Percentiles rank a stretch among this genome's conserved stretches.
Conservation (phyloP, 2,329 filamentous ascomycete genomes). For the Phialophora macrospora region DNA sequence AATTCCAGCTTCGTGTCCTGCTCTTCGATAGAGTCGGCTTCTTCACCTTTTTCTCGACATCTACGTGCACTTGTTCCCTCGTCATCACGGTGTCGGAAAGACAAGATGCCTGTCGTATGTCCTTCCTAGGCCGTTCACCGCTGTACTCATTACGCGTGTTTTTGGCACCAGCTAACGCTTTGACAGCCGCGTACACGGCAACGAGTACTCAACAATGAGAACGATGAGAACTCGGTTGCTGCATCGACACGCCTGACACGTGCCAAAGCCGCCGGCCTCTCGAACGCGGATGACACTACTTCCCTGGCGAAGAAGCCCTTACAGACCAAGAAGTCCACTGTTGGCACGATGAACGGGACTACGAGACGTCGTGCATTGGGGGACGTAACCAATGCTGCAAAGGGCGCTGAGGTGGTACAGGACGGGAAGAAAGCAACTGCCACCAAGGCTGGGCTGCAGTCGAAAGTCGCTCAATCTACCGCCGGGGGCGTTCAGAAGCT, state of each 20-base stretch:
- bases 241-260: constrained; percentile 83
- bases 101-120: constrained; percentile 40
- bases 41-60: constrained; percentile 15
- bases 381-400: constrained; percentile 94
- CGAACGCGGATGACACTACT: constrained; percentile 58
- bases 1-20: constrained; percentile 12
- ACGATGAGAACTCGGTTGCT: constrained; percentile 78
- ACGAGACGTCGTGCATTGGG: constrained; percentile 80
- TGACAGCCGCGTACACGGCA: constrained; percentile 71
- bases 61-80: constrained; percentile 8
- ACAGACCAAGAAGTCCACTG: constrained; percentile 70
- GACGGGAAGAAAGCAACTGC: constrained; percentile 75
- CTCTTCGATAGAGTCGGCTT: constrained; percentile 19
- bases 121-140: not conserved
- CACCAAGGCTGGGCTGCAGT: constrained; percentile 70
- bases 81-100: constrained; percentile 28
- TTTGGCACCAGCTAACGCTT: constrained; percentile 49
- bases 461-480: constrained; percentile 74
- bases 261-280: constrained; percentile 80
- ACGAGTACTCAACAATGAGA: constrained; percentile 84
- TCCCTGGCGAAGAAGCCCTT: constrained; percentile 67
- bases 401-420: constrained; percentile 63
- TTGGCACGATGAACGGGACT: constrained; percentile 55
- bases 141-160: constrained; percentile 20
- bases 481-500: constrained; percentile 79